Base-by-base conservation (phyloP, 2,329 filamentous ascomycete genomes). In the Ascosphaera aggregata region DNA sequence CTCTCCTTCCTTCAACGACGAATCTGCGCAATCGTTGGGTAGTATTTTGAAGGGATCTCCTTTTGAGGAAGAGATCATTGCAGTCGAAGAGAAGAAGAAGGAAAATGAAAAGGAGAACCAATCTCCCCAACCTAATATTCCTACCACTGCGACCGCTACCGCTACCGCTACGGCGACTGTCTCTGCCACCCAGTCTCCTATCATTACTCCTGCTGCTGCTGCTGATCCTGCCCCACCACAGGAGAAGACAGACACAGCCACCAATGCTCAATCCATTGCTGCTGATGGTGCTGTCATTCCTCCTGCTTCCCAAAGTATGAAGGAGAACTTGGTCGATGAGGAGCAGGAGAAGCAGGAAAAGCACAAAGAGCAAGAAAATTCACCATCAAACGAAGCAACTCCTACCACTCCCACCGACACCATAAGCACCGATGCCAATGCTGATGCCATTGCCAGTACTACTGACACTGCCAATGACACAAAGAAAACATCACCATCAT, bases 1-100 rank as follows among this genome's bases (percentile, higher is more conserved):
- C n/a, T n/a, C 32, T 16, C 15, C n/a, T n/a, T n/a, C n/a, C 17
- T 36, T 16, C 35, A 35, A 39, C n/a, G 38, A 18, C 3, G 40
- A 41, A 13, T 19, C 37, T 13, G 37, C 40, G 24, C 36, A 40
- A 22, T 42, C 45, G 19, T 39, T 50, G 22, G 49, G 50, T 15
- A 44, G 41, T 16, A 52, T 51, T 32, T 40, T 52, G 40, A 53
- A 53, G 43, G 51, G 50, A n/a, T 52, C 50, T 15, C 43, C 50
- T 5, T 52, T 52, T 38, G 46, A 48, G 30, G 44, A 46, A 11
- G 22, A 27, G 59, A 59, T 42, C 53, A 53, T 16, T 58, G 57
- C 2, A 49, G 50, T 19, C 45, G 56, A 37, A 55, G 51, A 44
- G 46, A 44, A 40, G 44, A 49, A 32, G 36, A 11, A 11, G n/a